Base-by-base conservation (phyloP, 192 early-diverging fungal genomes). In the Entomortierella lignicola region DNA sequence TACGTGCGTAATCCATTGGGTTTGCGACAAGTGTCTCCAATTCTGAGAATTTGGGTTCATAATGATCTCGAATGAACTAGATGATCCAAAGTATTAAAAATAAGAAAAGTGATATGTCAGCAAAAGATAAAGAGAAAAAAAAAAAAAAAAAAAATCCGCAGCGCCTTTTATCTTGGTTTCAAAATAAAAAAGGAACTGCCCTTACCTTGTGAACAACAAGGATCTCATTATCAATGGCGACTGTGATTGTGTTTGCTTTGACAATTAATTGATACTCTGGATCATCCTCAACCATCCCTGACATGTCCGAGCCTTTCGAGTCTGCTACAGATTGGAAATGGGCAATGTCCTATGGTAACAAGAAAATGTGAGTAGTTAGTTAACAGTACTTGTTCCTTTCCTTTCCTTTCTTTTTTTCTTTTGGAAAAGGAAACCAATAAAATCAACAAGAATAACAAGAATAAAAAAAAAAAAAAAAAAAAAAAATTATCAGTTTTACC, bases 1-100 rank as follows among this genome's bases (percentile, higher is more conserved):
- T 89, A 11, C 92, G 85, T 21, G 95, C 92, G 85, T 97, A 99
- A 63, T 97, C 96, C 8, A 94, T 71, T 1, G 98, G 91, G 61
- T 93, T 93, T 2, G 86, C 90, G 10, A 99, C 90, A n/a, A 99
- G 84, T 17, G 90, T 88, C 81, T 97, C 96, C 8, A 99, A 86
- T 73, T 98, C 98, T 0, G 97, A 95, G 68, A 99, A 98, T 34
- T 91, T 89, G 50, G 86, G 72, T 31, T 89, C 91, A 82, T 97
- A 99, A 60, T 94, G 93, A 80, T 99, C 97, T n/a, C 90, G 60
- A 55, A 97, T 91, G 74, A 90, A 96, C 92, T 95, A 50, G 48
- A 50, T 4, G 48, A 17, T n/a, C n/a, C n/a, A n/a, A n/a, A n/a
- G 42, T 18, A 15, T 59, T 59, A 34, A 21, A 34, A 21, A 41